A percentile compares a stretch with the other conserved stretches of the same genome.
Evolutionary conservation across 495 filamentous ascomycete genomes (phyloP).

Genomic region (Hypomontagnella monticulosa): DNA sequence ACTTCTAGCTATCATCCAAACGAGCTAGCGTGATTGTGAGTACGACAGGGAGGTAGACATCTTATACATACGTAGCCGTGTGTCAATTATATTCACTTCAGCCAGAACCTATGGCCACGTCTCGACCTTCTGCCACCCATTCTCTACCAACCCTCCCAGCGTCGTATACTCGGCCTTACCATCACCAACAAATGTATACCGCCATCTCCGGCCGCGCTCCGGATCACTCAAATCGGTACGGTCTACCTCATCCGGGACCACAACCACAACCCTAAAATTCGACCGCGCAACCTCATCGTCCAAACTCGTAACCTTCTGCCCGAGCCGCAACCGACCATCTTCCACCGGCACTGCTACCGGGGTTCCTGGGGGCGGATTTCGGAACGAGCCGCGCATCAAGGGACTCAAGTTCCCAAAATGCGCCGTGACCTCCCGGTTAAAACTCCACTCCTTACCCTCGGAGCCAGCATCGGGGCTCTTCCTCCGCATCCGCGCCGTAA

Average conservation of each 20-base stretch:
- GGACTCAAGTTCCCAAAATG: conserved; percentile 91
- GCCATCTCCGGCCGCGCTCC: conserved; percentile 69
- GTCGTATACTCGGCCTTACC: conserved; percentile 36
- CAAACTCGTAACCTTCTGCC: conserved; percentile 74
- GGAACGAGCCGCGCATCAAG: conserved; percentile 79
- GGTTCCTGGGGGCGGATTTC: conserved; percentile 77
- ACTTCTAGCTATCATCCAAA: no score
- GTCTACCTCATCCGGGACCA: conserved; percentile 84
- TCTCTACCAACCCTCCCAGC: conserved; percentile 53
- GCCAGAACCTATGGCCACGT: conserved; percentile 83
- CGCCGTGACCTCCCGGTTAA: conserved; percentile 77
- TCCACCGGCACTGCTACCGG: conserved; percentile 57
- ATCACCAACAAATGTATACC: conserved; percentile 65
- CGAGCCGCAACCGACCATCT: conserved; percentile 64
- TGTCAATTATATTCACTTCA: no score
- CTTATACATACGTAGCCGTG: no score
- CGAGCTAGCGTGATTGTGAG: no score
- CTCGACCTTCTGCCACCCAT: conserved; percentile 79
- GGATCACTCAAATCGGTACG: conserved; percentile 75
- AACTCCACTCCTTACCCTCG: conserved; percentile 63
- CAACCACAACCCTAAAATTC: conserved; percentile 88
- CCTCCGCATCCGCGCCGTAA: conserved; percentile 60
- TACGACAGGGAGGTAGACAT: no score
- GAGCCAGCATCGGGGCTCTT: conserved; percentile 23
- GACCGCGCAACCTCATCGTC: conserved; percentile 72